Evolutionary conservation across 2,329 filamentous ascomycete genomes (phyloP).

Genomic region (Microdochium nivale): DNA sequence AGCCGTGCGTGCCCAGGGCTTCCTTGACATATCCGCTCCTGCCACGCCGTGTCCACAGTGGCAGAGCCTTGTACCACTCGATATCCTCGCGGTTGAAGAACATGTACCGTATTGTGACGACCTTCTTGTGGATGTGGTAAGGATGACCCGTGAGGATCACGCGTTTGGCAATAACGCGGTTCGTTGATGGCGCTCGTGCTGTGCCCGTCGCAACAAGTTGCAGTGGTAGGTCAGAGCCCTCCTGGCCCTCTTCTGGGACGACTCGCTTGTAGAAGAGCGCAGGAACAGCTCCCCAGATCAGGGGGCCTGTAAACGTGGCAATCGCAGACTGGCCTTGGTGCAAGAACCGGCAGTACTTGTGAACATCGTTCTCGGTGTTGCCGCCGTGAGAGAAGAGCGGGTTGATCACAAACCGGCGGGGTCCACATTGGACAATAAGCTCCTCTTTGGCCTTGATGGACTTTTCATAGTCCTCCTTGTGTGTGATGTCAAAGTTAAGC

Average conservation of each 20-base stretch:
- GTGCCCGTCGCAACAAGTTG: conserved; percentile 82
- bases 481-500: conserved; percentile 81
- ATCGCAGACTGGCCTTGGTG: conserved; percentile 87
- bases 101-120: conserved; percentile 98
- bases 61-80: conserved; percentile 94
- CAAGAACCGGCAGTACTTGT: conserved; percentile 90
- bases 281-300: conserved; percentile 90
- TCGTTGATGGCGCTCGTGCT: conserved; percentile 65
- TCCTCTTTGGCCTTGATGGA: conserved; percentile 90
- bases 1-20: conserved; percentile 91
- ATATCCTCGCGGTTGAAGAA: conserved; percentile 97
- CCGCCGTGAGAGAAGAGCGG: conserved; percentile 86
- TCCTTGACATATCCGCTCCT: conserved; percentile 91
- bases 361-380: conserved; percentile 89
- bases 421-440: conserved; percentile 83
- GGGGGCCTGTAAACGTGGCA: conserved; percentile 79
- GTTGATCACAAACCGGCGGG: conserved; percentile 78
- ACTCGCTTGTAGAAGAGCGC: conserved; percentile 75
- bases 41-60: conserved; percentile 86
- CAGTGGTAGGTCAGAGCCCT: conserved; percentile 43
- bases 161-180: conserved; percentile 83
- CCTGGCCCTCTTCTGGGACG: conserved; percentile 28
- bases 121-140: conserved; percentile 96
- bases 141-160: conserved; percentile 92
- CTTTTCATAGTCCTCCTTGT: conserved; percentile 65